Conservation (phyloP, 2,329 filamentous ascomycete genomes). For the Fragosphaeria purpurea region DNA sequence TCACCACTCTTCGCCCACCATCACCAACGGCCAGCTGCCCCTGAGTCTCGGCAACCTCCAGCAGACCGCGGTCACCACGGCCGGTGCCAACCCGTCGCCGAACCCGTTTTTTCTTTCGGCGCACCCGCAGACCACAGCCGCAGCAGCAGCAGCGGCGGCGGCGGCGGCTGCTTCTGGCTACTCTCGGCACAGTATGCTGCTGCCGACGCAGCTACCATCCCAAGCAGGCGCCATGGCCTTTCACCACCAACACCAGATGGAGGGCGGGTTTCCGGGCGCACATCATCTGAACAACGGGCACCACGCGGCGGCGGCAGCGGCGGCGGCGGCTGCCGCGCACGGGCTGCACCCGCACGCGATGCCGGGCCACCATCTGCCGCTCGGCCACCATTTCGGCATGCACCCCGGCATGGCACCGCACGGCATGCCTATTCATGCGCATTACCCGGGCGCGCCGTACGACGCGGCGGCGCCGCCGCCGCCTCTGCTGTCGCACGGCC, state of each 20-base stretch:
- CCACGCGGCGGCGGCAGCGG: neutral
- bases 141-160: constrained; percentile 15
- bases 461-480: constrained; percentile 50
- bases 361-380: constrained; percentile 5
- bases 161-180: constrained; percentile 20
- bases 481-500: constrained; percentile 57
- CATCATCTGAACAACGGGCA: constrained; percentile 1
- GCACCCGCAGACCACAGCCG: constrained; percentile 42
- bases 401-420: constrained; percentile 18
- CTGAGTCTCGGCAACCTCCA: constrained; percentile 46
- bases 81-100: constrained; percentile 39
- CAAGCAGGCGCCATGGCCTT: constrained; percentile 22
- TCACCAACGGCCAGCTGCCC: constrained; percentile 37
- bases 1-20: constrained; percentile 40
- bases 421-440: constrained; percentile 30
- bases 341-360: constrained; percentile 7
- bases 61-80: constrained; percentile 34
- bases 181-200: constrained; percentile 47
- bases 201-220: constrained; percentile 45
- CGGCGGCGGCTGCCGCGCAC: neutral
- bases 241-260: constrained; percentile 7
- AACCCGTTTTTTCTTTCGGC: constrained; percentile 36
- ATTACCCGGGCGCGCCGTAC: constrained; percentile 36
- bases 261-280: constrained; percentile 2
- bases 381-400: neutral